Evolutionary conservation across 73 alveolate species (phyloP), one percentile per base, ranked within the genome.

Genomic region (Diophrys sp.): DNA sequence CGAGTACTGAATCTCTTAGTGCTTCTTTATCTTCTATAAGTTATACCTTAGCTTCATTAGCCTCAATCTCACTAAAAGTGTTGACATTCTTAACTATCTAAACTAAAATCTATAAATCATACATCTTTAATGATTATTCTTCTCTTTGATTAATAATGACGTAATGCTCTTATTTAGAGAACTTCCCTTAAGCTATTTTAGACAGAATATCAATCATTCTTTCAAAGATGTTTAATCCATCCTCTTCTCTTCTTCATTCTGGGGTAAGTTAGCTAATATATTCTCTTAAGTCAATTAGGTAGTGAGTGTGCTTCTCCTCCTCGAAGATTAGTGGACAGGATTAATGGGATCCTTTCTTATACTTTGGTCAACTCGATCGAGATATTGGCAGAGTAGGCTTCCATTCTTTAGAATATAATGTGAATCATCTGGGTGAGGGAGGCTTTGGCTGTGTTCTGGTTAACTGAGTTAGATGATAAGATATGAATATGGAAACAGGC

Each of bases 151-250:
- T 80, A 53, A 79, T 80, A 29, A 82, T 72, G 80, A 53, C 75
- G 2, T 74, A 81, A 74, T 91, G 95, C 93, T 91, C 97, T 44
- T 74, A 81, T 68, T 91, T 90, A 27, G 87, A 71, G 84, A 87
- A 93, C 83, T 88, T 89, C 1, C 97, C 97, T 73, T 95, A 85
- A 23, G 97, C 96, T 25, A 96, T 96, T 77, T 90, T 95, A 28
- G 97, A 86, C 33, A 95, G 84, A 29, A 91, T 87, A 53, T 91
- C 96, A 67, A 93, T 84, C 71, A 94, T 91, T 75, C 88, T 86
- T 74, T 90, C 89, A 1, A 91, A 76, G 14, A 94, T 70, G 71
- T 88, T 91, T 81, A 92, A 95, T 80, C 94, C 92, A 67, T 82
- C 92, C 31, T 87, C 82, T 74, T 94, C 98, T 74, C 98, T n/a